Evolutionary conservation across 192 early-diverging fungal species (phyloP).

Genomic region (Mycoemilia scoparia): DNA sequence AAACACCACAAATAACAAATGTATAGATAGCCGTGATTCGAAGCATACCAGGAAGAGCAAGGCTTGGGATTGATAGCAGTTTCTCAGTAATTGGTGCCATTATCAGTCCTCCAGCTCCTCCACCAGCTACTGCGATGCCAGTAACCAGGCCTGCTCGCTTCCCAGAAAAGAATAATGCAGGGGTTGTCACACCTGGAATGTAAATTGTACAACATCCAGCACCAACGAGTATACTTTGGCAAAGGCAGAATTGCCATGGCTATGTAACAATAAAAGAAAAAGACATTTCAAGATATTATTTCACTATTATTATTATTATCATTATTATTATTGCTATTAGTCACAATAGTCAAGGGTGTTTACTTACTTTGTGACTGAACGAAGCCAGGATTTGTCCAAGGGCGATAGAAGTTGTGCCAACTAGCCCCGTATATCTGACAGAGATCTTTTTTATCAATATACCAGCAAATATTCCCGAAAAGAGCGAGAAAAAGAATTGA

Average conservation of each 20-base stretch:
- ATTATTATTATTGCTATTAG: too few relatives aligned
- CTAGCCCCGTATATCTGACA: slow-evolving; percentile 11
- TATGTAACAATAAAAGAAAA: too few relatives aligned
- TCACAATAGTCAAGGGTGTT: too few relatives aligned
- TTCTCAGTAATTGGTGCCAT: slow-evolving; percentile 34
- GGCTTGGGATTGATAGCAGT: slow-evolving; percentile 13
- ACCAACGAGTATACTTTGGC: slow-evolving; percentile 44
- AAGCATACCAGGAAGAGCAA: slow-evolving; percentile 32
- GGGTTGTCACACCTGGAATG: slow-evolving; percentile 35
- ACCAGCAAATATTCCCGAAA: slow-evolving; percentile 24
- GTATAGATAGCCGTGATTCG: slow-evolving; percentile 28
- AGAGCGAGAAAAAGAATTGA: slow-evolving; percentile 15
- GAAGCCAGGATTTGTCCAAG: slow-evolving; percentile 38
- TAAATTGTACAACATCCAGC: slow-evolving; percentile 35
- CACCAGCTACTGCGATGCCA: slow-evolving; percentile 45
- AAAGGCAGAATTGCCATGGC: slow-evolving; percentile 48
- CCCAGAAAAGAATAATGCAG: slow-evolving; percentile 45
- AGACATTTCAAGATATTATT: too few relatives aligned
- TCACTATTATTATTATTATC: too few relatives aligned
- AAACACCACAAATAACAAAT: slow-evolving; percentile 15
- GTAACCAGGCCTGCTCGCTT: slow-evolving; percentile 37
- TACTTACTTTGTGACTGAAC: too few relatives aligned
- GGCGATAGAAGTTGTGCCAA: slow-evolving; percentile 18
- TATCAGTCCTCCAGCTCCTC: slow-evolving; percentile 41
- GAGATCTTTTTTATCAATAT: slow-evolving; percentile 22